A percentile compares a stretch with the other conserved stretches of the same genome.
Conservation (phyloP, 1,139 yeast genomes). For the Arxiozyma bovina region DNA sequence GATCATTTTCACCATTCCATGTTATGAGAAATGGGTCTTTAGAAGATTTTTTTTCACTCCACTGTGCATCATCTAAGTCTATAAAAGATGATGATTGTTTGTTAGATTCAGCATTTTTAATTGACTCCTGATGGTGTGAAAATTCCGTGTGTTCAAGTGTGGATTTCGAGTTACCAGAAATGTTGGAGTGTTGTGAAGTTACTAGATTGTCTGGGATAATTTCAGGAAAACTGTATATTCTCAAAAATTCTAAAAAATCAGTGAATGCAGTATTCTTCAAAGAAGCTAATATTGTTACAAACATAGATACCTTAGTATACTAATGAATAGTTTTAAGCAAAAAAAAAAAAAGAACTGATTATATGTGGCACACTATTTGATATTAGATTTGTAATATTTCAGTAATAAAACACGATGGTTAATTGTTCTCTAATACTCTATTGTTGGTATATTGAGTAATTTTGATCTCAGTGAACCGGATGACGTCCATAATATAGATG, state of each 20-base stretch:
- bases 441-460: no score
- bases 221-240: not conserved
- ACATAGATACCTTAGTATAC: not conserved
- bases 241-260: not conserved
- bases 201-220: not conserved
- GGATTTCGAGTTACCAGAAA: not conserved
- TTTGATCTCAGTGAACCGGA: no score
- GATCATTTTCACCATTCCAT: conserved; percentile 36
- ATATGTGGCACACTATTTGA: no score
- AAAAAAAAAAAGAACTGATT: not conserved
- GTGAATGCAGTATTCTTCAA: not conserved
- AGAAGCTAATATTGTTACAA: not conserved
- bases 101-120: no score
- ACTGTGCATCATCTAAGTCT: not conserved
- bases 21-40: conserved; percentile 42
- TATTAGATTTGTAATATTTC: no score
- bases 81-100: no score
- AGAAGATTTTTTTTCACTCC: not conserved
- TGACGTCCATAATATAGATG: no score
- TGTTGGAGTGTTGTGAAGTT: not conserved
- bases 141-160: not conserved
- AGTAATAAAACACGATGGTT: no score
- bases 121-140: not conserved
- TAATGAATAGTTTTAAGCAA: no score
- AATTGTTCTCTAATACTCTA: no score